Base-by-base conservation (phyloP, 805 yeast species). In the Yarrowia keelungensis region DNA sequence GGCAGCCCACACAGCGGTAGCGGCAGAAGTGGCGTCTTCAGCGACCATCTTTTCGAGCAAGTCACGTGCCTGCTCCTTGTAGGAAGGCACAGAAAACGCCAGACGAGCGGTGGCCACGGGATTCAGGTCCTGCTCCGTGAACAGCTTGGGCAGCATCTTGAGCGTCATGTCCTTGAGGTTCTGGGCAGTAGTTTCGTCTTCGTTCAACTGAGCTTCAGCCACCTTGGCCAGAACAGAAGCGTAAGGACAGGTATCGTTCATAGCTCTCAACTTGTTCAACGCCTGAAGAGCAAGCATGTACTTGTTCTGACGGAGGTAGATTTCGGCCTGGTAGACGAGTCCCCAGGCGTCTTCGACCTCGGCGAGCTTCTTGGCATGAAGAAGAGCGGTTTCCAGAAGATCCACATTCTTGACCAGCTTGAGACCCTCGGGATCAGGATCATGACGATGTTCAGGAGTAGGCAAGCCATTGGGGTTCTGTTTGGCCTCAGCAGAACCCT, bases 281-380 rank as follows among this genome's bases (percentile, higher is more conserved):
- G 86, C 82, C 73, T 83, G 87, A 59, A 82, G 76, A 8, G 87
- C 86, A 71, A 85, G 78, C 39, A 85, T 82, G 71, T 83, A 84
- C 76, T 85, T 85, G 59, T 81, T 79, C 70, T 83, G 84, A 2
- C 77, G 72, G 66, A 81, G 74, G 72, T 83, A 82, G 14, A 85
- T 73, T 47, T 78, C 78, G 73, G 47, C 35, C 67, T 47, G 56
- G 45, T 10, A 36, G 1, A 62, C 67, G 5, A 47, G 46, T 2
- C 56, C 56, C 26, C 5, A 2, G 39, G 15, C 3, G 47, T 36
- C 43, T 8, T 12, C 53, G 14, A 5, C 35, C 10, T 79, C 83
- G 3, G 81, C 84, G 26, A 83, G 76, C 70, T 81, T 79, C 85
- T 85, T 82, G 0, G 85, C 79, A 22, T 75, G 70, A 19, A 70